Evolutionary conservation across 1,284 basidiomycete genomes (phyloP).

Genomic region (Spongispora temasekensis): DNA sequence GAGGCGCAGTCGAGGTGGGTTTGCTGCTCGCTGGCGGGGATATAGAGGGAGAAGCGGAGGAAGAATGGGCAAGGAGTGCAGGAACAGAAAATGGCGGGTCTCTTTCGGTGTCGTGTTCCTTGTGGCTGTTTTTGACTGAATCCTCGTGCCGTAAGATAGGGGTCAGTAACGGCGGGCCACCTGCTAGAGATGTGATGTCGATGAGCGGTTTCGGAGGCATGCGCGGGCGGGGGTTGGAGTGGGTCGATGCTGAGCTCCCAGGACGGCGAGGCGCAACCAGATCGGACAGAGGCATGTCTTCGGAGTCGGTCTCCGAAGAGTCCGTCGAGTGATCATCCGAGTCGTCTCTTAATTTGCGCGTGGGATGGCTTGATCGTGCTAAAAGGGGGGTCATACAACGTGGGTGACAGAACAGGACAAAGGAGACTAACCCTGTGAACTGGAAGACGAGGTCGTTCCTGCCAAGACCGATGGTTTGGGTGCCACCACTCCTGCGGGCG

Average conservation of each 20-base stretch:
- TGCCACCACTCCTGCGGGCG: conserved; percentile 40
- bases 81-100: conserved; percentile 37
- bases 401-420: background rate
- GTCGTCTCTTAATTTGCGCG: conserved; percentile 9
- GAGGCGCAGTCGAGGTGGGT: conserved; percentile 3
- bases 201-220: conserved; percentile 49
- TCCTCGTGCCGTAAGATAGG: conserved; percentile 33
- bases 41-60: conserved; percentile 22
- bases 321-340: conserved; percentile 27
- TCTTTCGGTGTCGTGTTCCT: conserved; percentile 25
- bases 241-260: conserved; percentile 44
- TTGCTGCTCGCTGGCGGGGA: conserved; percentile 14
- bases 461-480: conserved; percentile 38
- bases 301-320: conserved; percentile 37
- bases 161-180: conserved; percentile 30
- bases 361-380: conserved; percentile 13
- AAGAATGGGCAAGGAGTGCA: conserved; percentile 24
- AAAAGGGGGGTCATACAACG: background rate
- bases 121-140: conserved; percentile 24
- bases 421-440: conserved; percentile 17
- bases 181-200: conserved; percentile 43
- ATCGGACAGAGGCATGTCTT: conserved; percentile 44
- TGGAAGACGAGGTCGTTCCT: conserved; percentile 19
- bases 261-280: conserved; percentile 45
- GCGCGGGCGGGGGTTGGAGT: conserved; percentile 32